Base-by-base conservation (phyloP, 2,329 filamentous ascomycete genomes). In the Alternaria arbusti region DNA sequence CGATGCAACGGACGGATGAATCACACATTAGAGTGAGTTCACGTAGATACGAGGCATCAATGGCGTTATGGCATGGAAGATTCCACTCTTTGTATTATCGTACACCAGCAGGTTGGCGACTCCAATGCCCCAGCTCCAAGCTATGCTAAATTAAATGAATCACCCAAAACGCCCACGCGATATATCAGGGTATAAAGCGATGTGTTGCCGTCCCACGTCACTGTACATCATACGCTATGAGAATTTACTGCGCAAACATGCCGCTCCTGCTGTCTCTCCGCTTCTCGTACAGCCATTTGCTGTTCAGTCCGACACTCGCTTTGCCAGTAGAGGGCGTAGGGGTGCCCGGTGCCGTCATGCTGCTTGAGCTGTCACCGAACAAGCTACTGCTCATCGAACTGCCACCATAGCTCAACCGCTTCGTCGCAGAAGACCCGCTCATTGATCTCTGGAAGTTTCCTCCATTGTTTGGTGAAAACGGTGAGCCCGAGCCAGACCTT, bases 251-350 rank as follows among this genome's bases (percentile, higher is more conserved):
- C 9, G 61, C 66, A 63, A 79, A 79, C 54, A 80, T 54, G 50
- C 63, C 73, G 57, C 71, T 78, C 56, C 73, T 66, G 82, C 77
- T 89, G 78, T 77, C 89, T 83, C 72, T 75, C 17, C 91, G 91
- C 81, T 90, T 92, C 80, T 97, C 93, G 76, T 97, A 98, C 64
- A 97, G 81, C 95, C 95, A 98, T 82, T 96, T 97, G 82, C 89
- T 97, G 80, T 95, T 97, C 75, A 97, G 76, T 1, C 89, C 89
- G 56, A 96, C 88, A 69, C 88, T 94, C 45, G 90, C 89, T 60
- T 89, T 87, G 82, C 78, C 77, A 3, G 68, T 74, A 2, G 72
- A 72, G 10, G 92, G 91, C 67, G 89, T 94, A 1, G 92, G 91
- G 17, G 90, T 90, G 13, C 86, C 85, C 2, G 90, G 88, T 40